Evolutionary conservation across 306 rosid genomes (phyloP).

Genomic region (Lablab purpureus): DNA sequence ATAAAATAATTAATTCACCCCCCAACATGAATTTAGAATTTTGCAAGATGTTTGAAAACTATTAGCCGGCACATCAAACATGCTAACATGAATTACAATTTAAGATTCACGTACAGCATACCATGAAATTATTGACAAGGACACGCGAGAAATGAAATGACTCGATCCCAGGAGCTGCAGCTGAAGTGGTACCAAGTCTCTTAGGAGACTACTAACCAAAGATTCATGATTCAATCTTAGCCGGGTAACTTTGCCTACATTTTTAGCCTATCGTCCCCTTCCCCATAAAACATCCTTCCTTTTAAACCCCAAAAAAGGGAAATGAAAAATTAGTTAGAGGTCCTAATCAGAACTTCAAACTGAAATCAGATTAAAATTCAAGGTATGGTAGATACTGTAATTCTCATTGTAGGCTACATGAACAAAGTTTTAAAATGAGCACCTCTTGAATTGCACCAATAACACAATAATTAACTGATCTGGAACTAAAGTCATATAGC

Average conservation of each 20-base stretch:
- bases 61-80: not conserved
- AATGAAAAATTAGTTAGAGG: too few species aligned
- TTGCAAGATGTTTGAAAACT: not conserved
- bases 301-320: not conserved
- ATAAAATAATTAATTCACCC: constrained; percentile 24
- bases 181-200: not conserved
- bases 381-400: too few species aligned
- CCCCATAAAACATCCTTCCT: not conserved
- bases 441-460: constrained; percentile 17
- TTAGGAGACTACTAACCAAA: constrained; percentile 27
- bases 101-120: constrained; percentile 2
- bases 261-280: constrained; percentile 20
- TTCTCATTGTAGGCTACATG: too few species aligned
- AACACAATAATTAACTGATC: constrained; percentile 16
- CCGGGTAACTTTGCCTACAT: constrained; percentile 22
- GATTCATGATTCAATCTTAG: constrained; percentile 8
- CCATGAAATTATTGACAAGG: not conserved
- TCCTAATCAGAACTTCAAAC: too few species aligned
- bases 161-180: not conserved
- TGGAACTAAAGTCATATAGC: constrained; percentile 12
- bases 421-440: not conserved
- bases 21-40: constrained; percentile 29
- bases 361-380: too few species aligned
- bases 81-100: constrained; percentile 15
- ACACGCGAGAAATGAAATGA: not conserved